Evolutionary conservation across 163 green algal species (phyloP), one percentile per base, ranked within the genome.

Genomic region (Chloromonas sp.): DNA sequence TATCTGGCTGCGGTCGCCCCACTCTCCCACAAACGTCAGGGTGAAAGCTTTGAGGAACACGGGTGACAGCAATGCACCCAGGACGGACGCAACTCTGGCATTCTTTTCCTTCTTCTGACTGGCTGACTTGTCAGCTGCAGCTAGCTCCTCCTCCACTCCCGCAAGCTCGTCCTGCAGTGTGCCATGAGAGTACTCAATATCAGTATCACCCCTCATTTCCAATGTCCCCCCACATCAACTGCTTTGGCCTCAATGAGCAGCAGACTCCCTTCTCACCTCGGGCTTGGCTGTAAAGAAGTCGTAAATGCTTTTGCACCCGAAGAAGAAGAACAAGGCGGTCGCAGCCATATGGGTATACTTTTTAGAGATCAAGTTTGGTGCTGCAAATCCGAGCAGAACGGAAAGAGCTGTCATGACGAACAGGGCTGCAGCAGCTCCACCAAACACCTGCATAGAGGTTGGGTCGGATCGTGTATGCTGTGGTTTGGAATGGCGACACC

Each of bases 1-100:
- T 84, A 99, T 98, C 86, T 99, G 97, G 87, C 93, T 98, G 61
- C 97, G 93, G 89, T 99, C 97, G 3, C 97, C 97, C 97, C 97
- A 99, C 90, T 99, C 97, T 0, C 96, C 97, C 57, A 99, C 84
- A 87, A 99, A 99, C 0, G 95, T 99, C 71, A 99, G 92, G 15
- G 97, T 95, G 90, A 99, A 99, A 0, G 94, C 92, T 84, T 99
- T 95, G 1, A 98, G 14, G 79, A 98, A 94, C 13, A 98, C 90
- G 11, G 11, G 5, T 59, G 13, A 3, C 13, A 79, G 5, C 13
- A 76, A 8, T 11, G 11, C 5, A 76, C 8, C 5, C 66, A 76
- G 66, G 8, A 76, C 11, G 66, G 8, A 11, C 11, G 66, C 11
- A 8, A 76, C 66, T 11, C 5, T 76, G 36, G 36, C 36, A 76